These are phyloP conservation scores for Leccinum subgranulosum DNA, from an alignment of 768 basidiomycete species.

Conservation along the genomic window DNA sequence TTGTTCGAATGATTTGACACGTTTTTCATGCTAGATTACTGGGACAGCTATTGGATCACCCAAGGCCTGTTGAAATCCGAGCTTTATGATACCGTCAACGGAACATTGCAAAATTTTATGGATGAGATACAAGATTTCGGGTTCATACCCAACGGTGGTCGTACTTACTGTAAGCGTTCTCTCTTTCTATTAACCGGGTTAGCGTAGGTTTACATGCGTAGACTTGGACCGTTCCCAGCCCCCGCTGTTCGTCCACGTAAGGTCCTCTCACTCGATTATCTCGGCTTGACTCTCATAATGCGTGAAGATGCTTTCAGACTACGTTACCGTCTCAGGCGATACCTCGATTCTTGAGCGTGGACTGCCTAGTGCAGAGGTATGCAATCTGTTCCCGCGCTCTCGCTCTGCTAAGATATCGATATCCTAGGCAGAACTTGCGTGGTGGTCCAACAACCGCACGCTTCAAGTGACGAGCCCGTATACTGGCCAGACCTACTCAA, in stretches of 20 bases:
- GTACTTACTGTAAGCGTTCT: slow-evolving; percentile 71
- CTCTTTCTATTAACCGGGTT: not conserved
- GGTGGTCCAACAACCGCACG: slow-evolving; percentile 80
- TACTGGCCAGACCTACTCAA: slow-evolving; percentile 58
- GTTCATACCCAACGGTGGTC: slow-evolving; percentile 93
- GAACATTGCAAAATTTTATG: slow-evolving; percentile 91
- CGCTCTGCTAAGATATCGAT: not conserved
- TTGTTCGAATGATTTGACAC: not conserved
- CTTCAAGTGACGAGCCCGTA: slow-evolving; percentile 65
- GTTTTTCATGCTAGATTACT: slow-evolving; percentile 38
- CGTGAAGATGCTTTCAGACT: slow-evolving; percentile 81
- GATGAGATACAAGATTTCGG: slow-evolving; percentile 82
- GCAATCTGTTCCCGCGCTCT: slow-evolving; percentile 6
- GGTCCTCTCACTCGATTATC: slow-evolving; percentile 7
- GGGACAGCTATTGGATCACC: slow-evolving; percentile 83
- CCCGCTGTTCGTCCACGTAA: slow-evolving; percentile 79
- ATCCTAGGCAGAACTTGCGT: slow-evolving; percentile 67
- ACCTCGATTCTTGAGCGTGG: slow-evolving; percentile 72
- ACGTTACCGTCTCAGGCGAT: slow-evolving; percentile 71
- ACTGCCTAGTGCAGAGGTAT: slow-evolving; percentile 78
- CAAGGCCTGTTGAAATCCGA: slow-evolving; percentile 84
- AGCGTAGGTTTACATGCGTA: slow-evolving; percentile 22
- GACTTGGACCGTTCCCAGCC: slow-evolving; percentile 92
- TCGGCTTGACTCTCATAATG: not conserved
- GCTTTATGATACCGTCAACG: slow-evolving; percentile 68